Conservation (phyloP, 2,329 filamentous ascomycete genomes). For the Blastomyces parvus region DNA sequence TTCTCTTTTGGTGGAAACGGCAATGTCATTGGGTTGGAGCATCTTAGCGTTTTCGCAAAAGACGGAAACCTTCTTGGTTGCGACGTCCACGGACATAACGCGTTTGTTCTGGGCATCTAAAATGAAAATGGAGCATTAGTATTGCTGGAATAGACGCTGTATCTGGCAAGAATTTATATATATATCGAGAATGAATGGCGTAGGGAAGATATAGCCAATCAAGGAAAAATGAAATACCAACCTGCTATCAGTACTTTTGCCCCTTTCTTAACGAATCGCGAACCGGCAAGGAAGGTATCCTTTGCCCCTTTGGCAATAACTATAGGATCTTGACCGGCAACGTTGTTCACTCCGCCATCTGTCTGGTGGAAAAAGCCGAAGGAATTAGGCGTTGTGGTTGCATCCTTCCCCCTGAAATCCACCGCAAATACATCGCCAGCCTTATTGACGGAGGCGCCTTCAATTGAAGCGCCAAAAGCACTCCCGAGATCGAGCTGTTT, state of each 20-base stretch:
- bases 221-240: not conserved
- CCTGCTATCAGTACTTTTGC: constrained; percentile 1
- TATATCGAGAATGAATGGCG: not conserved
- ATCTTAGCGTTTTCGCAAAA: constrained; percentile 2
- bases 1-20: constrained; percentile 1
- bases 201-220: not conserved
- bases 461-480: constrained; percentile 1
- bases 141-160: not conserved
- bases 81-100: not conserved
- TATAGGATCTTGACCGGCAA: not conserved
- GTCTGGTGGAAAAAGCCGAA: constrained; percentile 3
- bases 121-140: not conserved
- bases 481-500: not conserved
- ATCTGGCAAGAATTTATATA: not conserved
- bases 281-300: constrained; percentile 2
- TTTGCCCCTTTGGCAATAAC: not conserved
- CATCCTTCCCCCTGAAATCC: not conserved
- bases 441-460: constrained; percentile 7
- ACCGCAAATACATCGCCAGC: constrained; percentile 4
- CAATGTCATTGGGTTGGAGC: constrained; percentile 9
- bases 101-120: constrained; percentile 8
- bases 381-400: not conserved
- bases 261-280: constrained; percentile 2
- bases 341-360: not conserved
- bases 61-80: not conserved